These are phyloP conservation scores for Pistacia integerrima DNA, from an alignment of 345 rosid species.

Conservation along the genomic window DNA sequence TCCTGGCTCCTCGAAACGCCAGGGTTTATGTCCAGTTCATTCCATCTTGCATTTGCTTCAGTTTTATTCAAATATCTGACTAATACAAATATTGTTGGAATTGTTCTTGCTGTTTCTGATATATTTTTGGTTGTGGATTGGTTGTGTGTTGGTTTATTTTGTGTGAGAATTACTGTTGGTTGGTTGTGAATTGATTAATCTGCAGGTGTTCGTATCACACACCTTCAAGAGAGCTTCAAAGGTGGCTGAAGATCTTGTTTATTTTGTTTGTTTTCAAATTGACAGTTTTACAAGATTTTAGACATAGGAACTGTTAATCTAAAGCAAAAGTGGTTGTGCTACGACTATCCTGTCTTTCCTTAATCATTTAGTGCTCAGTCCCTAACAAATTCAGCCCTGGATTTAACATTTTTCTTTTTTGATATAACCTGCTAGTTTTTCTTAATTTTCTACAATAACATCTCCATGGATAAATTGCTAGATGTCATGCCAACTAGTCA, in stretches of 20 bases:
- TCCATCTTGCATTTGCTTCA: too few relatives aligned
- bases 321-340: not conserved
- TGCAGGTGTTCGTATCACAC: not conserved
- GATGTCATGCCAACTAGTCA: not conserved
- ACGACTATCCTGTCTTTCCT: not conserved
- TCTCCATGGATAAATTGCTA: not conserved
- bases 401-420: not conserved
- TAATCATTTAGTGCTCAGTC: not conserved
- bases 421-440: not conserved
- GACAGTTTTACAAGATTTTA: not conserved
- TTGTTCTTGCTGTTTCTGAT: too few relatives aligned
- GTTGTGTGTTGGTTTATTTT: too few relatives aligned
- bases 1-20: too few relatives aligned
- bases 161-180: too few relatives aligned
- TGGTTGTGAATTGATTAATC: too few relatives aligned
- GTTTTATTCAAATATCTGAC: too few relatives aligned
- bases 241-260: not conserved
- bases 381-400: not conserved
- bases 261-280: not conserved
- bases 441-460: not conserved
- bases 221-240: not conserved
- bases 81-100: too few relatives aligned
- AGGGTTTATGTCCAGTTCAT: too few relatives aligned
- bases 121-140: too few relatives aligned
- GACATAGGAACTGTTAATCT: not conserved